These are phyloP conservation scores for Raphanus hybrid DNA, from an alignment of 441 rosid species.

Conservation along the genomic window DNA sequence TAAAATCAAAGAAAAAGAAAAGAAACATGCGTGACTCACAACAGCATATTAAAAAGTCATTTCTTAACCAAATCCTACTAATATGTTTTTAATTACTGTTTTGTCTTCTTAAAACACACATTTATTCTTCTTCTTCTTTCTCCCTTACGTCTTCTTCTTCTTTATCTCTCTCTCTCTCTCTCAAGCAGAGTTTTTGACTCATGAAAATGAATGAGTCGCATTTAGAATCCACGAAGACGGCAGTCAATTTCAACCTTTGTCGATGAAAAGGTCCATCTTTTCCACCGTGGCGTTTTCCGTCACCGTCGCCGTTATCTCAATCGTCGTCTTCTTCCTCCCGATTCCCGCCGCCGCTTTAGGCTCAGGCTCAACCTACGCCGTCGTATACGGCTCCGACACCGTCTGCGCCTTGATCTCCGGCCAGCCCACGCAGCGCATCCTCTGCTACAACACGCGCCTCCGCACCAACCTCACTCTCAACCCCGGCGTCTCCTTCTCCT, in stretches of 20 bases:
- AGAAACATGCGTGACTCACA: slow-evolving; percentile 34
- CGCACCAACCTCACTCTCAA: slow-evolving; percentile 26
- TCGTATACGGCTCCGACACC: slow-evolving; percentile 57
- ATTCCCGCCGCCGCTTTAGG: slow-evolving; percentile 59
- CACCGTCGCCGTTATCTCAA: slow-evolving; percentile 32
- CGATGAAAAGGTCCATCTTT: slow-evolving; percentile 52
- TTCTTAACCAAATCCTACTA: slow-evolving; percentile 11
- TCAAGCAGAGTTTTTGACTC: slow-evolving; percentile 13
- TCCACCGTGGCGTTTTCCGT: slow-evolving; percentile 40
- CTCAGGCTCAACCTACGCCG: slow-evolving; percentile 76
- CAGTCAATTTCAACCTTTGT: slow-evolving; percentile 36
- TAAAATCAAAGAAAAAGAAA: slow-evolving; percentile 1
- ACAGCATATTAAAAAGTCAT: slow-evolving; percentile 18
- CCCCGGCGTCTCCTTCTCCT: slow-evolving; percentile 71
- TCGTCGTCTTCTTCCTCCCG: slow-evolving; percentile 26
- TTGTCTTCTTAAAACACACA: slow-evolving; percentile 14
- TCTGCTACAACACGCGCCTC: slow-evolving; percentile 51
- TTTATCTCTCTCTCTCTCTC: neutral
- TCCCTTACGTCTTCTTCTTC: slow-evolving; percentile 4
- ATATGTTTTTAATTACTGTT: slow-evolving; percentile 30
- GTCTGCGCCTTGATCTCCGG: slow-evolving; percentile 75
- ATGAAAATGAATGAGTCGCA: slow-evolving; percentile 46
- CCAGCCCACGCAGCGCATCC: slow-evolving; percentile 51
- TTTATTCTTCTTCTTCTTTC: slow-evolving; percentile 1
- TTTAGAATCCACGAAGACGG: slow-evolving; percentile 39